Base-by-base conservation (phyloP, 2,329 filamentous ascomycete genomes). In the Colletotrichum sidae region DNA sequence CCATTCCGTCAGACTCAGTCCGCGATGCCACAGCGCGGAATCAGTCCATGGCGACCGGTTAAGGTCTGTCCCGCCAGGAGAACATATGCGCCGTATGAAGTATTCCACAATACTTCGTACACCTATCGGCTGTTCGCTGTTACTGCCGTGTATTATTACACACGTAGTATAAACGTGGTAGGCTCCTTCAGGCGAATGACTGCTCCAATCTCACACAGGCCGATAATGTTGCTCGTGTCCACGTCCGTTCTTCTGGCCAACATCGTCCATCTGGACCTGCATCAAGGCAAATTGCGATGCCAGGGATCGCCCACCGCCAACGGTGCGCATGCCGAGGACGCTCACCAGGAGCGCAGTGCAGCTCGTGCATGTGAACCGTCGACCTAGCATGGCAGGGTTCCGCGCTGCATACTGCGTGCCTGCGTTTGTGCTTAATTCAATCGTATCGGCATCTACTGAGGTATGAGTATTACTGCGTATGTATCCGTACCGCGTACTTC, bases 231-330 rank as follows among this genome's bases (percentile, higher is more conserved):
- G 25, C 25, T 4, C 3, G 25, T 25, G 25, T 25, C 25, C 25
- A 25, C 25, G 25, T 25, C 25, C 25, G 25, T 5, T 49, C 15
- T 34, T n/a, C 15, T 38, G 49, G 41, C 47, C 47, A 46, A 42
- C 41, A 34, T n/a, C 51, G 25, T 37, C 33, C 15, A 13, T 51
- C 11, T n/a, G 51, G 46, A 56, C 58, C 41, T 65, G 57, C 52
- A 62, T 41, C 25, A 52, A 47, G 49, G 37, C 37, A 44, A 34
- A 50, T 44, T 52, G 39, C 8, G 46, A 62, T 65, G 52, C 37
- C 39, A 46, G 52, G 52, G 52, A 55, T 58, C 46, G 15, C 37
- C 52, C 35, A 52, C n/a, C 34, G 15, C 35, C 10, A 37, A 45
- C 35, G n/a, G 17, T 34, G 41, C 15, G 46, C n/a, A 45, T 47